A percentile compares a stretch with the other conserved stretches of the same genome.
Conservation (phyloP, 2,329 filamentous ascomycete species). For the Sporothrix curviconia region DNA sequence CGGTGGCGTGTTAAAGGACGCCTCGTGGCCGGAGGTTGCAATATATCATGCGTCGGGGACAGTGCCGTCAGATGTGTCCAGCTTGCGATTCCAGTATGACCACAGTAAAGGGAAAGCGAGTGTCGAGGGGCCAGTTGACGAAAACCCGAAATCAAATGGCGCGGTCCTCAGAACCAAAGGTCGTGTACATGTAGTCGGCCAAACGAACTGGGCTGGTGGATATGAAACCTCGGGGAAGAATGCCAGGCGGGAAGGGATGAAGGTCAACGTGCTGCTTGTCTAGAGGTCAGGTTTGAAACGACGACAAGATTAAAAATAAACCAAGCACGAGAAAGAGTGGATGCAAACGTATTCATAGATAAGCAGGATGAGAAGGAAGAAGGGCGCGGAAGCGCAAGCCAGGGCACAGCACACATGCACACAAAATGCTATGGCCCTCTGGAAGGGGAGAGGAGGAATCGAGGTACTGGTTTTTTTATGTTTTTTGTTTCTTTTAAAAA, state of each 20-base stretch:
- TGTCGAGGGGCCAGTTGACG: neutral
- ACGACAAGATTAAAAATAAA: neutral
- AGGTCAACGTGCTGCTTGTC: neutral
- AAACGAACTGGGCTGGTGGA: neutral
- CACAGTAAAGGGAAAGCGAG: too few relatives aligned
- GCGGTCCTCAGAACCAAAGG: neutral
- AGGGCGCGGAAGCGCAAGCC: neutral
- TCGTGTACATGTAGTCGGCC: neutral
- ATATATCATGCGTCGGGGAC: too few relatives aligned
- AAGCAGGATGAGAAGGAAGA: neutral
- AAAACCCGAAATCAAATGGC: slow-evolving; percentile 4
- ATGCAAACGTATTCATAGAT: neutral
- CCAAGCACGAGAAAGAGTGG: neutral
- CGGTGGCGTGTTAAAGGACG: too few relatives aligned
- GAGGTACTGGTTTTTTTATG: neutral
- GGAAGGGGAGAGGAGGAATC: neutral
- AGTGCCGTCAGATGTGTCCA: too few relatives aligned
- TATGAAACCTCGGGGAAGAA: neutral
- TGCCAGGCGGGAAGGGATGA: neutral
- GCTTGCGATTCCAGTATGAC: too few relatives aligned
- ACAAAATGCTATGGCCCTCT: neutral
- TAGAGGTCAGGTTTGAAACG: neutral
- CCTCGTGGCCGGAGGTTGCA: too few relatives aligned
- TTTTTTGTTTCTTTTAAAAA: neutral
- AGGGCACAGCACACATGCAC: neutral